phyloP scores from a whole-genome alignment of 225 moss, liverwort and hornwort species.

The Thuidium tamariscinum region DNA sequence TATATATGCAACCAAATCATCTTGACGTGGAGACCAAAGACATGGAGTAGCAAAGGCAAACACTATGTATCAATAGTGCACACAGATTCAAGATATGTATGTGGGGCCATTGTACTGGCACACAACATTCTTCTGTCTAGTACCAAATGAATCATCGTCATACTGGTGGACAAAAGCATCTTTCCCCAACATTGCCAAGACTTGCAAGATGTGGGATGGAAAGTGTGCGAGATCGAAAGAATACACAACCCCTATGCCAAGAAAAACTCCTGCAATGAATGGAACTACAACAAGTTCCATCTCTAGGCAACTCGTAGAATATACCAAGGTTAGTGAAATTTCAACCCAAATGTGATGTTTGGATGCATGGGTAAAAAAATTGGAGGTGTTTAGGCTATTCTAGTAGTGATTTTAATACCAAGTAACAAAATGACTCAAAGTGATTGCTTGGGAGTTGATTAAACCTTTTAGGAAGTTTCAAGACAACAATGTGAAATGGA shows the following conservation, averaged over 20 bases:
- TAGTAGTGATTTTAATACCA: background rate
- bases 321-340: constrained; percentile 1
- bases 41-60: constrained; percentile 1
- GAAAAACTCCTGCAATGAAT: constrained; percentile 29
- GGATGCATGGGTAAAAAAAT: background rate
- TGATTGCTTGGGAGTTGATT: too few species aligned
- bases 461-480: too few species aligned
- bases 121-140: constrained; percentile 32
- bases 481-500: too few species aligned
- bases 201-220: constrained; percentile 35
- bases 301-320: constrained; percentile 50
- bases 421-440: too few species aligned
- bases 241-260: constrained; percentile 32
- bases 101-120: constrained; percentile 44
- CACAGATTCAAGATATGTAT: constrained; percentile 23
- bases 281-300: constrained; percentile 61
- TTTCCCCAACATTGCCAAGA: constrained; percentile 4
- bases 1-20: background rate
- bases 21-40: background rate
- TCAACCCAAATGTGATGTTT: background rate
- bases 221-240: constrained; percentile 32
- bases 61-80: constrained; percentile 48
- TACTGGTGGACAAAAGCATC: constrained; percentile 41
- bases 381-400: background rate
- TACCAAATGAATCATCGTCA: constrained; percentile 28